Percentiles rank a stretch among this genome's conserved stretches.
Evolutionary conservation across 148 eudicot species (phyloP).

Genomic region (Cornus suecica): DNA sequence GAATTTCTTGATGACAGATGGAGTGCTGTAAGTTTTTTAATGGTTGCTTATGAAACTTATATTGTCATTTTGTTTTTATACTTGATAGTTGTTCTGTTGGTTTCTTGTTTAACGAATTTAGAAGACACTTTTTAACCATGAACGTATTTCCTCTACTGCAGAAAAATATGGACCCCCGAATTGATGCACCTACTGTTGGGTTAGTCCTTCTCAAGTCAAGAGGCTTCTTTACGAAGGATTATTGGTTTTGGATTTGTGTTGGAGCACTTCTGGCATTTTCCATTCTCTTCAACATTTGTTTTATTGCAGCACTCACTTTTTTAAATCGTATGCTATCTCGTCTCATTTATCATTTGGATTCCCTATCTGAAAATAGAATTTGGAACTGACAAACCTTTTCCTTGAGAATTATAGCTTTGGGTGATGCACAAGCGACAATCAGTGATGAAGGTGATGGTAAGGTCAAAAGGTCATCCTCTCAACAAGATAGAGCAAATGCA

Average conservation of each 20-base stretch:
- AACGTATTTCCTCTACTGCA: conserved; percentile 30
- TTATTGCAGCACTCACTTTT: conserved; percentile 50
- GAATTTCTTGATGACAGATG: conserved; percentile 79
- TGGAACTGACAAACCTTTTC: background rate
- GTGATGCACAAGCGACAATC: conserved; percentile 40
- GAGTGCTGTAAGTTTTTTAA: conserved; percentile 44
- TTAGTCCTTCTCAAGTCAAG: conserved; percentile 57
- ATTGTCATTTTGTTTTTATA: background rate
- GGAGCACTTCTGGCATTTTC: conserved; percentile 66
- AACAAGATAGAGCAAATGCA: conserved; percentile 7
- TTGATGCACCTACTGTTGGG: conserved; percentile 60
- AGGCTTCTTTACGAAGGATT: conserved; percentile 55
- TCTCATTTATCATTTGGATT: conserved; percentile 3
- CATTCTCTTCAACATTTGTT: conserved; percentile 57
- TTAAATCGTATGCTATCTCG: conserved; percentile 48
- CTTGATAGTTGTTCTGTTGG: background rate
- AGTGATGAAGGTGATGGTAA: conserved; percentile 32
- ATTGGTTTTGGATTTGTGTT: conserved; percentile 66
- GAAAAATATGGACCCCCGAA: conserved; percentile 60
- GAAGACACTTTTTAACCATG: background rate
- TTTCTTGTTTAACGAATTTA: background rate
- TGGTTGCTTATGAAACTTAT: background rate
- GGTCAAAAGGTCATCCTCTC: conserved; percentile 17
- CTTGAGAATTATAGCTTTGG: conserved; percentile 43
- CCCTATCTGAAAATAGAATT: background rate